Base-by-base conservation (phyloP, 768 basidiomycete genomes). In the Kwoniella sp. region DNA sequence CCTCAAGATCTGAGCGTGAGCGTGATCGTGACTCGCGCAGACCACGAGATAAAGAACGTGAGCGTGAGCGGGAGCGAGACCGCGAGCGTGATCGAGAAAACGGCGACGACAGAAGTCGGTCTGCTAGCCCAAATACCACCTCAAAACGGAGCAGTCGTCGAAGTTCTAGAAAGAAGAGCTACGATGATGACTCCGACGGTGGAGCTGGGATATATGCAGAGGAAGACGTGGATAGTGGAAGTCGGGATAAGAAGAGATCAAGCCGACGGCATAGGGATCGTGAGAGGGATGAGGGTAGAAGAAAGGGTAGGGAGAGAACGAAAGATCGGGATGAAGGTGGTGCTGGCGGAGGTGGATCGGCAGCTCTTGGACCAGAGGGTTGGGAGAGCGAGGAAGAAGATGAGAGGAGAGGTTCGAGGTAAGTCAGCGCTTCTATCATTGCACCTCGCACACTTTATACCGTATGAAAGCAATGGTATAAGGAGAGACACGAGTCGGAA, bases 361-460 rank as follows among this genome's bases (percentile, higher is more conserved):
- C 60, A 1, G 61, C 59, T 7, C 44, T 76, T 10, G 74, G 74
- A 17, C 74, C 74, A n/a, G 70, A 65, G 22, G 74, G 74, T 10
- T 76, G 74, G 74, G 70, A 71, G 33, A 51, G 50, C 37, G 70
- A 68, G 21, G 70, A 65, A 36, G 70, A 65, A 49, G 63, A 71
- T 22, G 55, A 67, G 19, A 60, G 65, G 52, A 36, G 71, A 44
- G 62, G 66, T 30, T 56, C 71, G n/a, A 68, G 71, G 73, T 71
- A 68, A 66, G 72, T 68, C 30, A n/a, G n/a, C n/a, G n/a, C n/a
- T n/a, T n/a, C n/a, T n/a, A n/a, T n/a, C n/a, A n/a, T n/a, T n/a
- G n/a, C n/a, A n/a, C n/a, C n/a, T n/a, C n/a, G n/a, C n/a, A n/a
- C n/a, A n/a, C n/a, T n/a, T n/a, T n/a, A n/a, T n/a, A n/a, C n/a